Evolutionary conservation across 306 rosid species (phyloP), one percentile per base, ranked within the genome.

Genomic region (Rosa rugosa): DNA sequence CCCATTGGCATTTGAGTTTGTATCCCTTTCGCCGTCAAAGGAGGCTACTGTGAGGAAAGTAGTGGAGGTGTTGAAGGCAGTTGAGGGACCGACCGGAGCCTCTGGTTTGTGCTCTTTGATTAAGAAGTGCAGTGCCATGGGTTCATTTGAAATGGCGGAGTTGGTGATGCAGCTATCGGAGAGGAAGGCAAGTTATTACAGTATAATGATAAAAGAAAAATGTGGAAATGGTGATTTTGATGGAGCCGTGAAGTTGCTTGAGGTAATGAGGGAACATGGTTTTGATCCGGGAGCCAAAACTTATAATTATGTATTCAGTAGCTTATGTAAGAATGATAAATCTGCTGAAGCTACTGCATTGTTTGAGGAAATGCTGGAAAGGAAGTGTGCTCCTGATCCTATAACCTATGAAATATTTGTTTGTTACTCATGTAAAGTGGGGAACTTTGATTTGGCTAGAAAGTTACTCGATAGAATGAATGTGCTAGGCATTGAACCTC

Each of bases 41-140:
- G 76, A 83, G 77, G 80, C 64, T 73, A 85, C 82, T 73, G 81
- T 85, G n/a, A 53, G 71, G 74, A 87, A 75, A 79, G 47, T 84
- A 25, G 62, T 89, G 36, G 73, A 50, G 75, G 83, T 87, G 66
- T 82, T 94, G 83, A 83, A 88, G 71, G 69, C 75, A 82, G 97
- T 89, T 50, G 93, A 91, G 56, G 97, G 94, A 46, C 57, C 83
- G 17, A 89, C 89, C 78, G 82, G 72, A 69, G 65, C 69, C 41
- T 84, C 91, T 4, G 98, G 98, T 17, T 31, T 90, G 79, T 79
- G 36, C 44, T 72, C 91, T 41, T 82, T 94, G 88, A 86, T 92
- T 74, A 89, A 92, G 79, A 84, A 84, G 84, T 81, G 92, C 46
- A 44, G 84, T 66, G 59, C 25, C 73, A 75, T 72, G 20, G 91